phyloP scores from a whole-genome alignment of 306 rosid species.

The Alnus glutinosa region DNA sequence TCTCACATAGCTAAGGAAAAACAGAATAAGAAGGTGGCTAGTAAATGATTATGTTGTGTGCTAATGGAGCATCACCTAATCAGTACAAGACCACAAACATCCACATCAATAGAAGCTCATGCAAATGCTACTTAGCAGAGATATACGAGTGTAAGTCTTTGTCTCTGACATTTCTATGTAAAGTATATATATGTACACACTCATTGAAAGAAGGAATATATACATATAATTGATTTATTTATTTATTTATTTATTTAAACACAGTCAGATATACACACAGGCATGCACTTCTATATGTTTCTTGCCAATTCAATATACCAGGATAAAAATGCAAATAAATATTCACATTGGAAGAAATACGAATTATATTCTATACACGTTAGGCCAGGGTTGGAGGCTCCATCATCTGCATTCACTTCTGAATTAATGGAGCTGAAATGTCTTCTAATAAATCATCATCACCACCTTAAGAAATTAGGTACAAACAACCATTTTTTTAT shows the following conservation, averaged over 20 bases:
- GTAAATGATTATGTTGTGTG: conserved; percentile 11
- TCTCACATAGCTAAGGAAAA: background rate
- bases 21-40: background rate
- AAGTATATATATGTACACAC: too few species aligned
- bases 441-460: background rate
- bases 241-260: too few species aligned
- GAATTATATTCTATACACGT: background rate
- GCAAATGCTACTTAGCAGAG: background rate
- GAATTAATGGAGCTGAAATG: background rate
- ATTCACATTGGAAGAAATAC: background rate
- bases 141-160: too few species aligned
- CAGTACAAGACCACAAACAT: background rate
- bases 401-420: background rate
- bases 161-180: too few species aligned
- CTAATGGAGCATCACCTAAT: background rate
- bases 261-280: too few species aligned
- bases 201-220: too few species aligned
- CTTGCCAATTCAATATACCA: background rate
- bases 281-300: background rate
- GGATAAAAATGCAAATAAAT: background rate
- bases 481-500: background rate
- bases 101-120: background rate
- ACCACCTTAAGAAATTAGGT: background rate
- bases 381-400: background rate
- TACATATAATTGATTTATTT: too few species aligned